Percentiles rank a stretch among this genome's conserved stretches.
These are phyloP conservation scores for Ostreobium quekettii DNA, from an alignment of 139 green algal genomes.

Conservation along the genomic window DNA sequence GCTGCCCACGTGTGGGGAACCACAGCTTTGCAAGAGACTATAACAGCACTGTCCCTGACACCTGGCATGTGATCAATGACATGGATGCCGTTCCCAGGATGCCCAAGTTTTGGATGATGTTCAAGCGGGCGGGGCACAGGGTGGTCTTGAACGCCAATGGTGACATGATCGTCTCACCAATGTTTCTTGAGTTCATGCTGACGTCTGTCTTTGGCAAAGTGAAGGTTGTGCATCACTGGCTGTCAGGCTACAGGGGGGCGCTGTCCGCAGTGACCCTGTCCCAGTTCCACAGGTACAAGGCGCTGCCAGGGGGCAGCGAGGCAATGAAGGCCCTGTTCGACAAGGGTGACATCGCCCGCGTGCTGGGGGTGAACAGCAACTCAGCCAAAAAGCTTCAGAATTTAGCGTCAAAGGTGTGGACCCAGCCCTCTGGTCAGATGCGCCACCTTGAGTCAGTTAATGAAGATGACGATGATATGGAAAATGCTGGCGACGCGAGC, in stretches of 20 bases:
- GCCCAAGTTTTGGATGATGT: slow-evolving; percentile 32
- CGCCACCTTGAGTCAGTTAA: no score
- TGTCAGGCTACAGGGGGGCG: not conserved
- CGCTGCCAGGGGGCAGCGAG: not conserved
- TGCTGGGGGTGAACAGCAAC: no score
- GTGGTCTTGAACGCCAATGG: slow-evolving; percentile 35
- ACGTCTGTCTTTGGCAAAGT: not conserved
- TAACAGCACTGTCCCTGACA: slow-evolving; percentile 31
- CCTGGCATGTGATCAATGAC: slow-evolving; percentile 25
- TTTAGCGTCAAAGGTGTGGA: no score
- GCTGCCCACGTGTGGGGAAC: slow-evolving; percentile 40
- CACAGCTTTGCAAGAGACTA: slow-evolving; percentile 33
- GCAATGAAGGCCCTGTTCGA: not conserved
- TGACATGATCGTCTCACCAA: slow-evolving; percentile 29
- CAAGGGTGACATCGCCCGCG: no score
- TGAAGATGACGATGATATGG: no score
- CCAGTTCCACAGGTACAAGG: not conserved
- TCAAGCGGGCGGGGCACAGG: slow-evolving; percentile 40
- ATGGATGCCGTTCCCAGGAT: slow-evolving; percentile 25
- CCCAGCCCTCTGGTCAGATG: no score
- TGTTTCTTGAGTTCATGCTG: not conserved
- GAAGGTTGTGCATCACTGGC: not conserved
- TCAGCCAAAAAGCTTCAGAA: no score
- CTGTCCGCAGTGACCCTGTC: not conserved
- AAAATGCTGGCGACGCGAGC: no score